Percentiles rank a stretch among this genome's conserved stretches.
These are phyloP conservation scores for Gomphus sp. DNA, from an alignment of 1,284 basidiomycete genomes.

Conservation along the genomic window DNA sequence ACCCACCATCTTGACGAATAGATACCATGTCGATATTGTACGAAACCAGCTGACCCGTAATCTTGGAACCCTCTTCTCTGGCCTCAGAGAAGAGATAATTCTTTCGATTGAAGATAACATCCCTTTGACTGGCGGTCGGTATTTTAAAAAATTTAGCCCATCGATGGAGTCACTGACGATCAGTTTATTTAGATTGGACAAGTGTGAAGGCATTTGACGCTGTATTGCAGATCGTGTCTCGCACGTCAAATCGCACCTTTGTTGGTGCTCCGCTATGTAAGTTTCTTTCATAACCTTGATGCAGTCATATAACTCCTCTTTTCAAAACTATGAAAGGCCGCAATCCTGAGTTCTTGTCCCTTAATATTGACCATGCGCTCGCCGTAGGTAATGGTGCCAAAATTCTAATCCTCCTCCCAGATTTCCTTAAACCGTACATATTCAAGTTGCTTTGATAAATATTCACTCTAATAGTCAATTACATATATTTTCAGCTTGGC, in stretches of 20 bases:
- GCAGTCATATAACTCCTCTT: background rate
- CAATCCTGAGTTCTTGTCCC: conserved; percentile 27
- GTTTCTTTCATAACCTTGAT: conserved; percentile 5
- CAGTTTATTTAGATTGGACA: conserved; percentile 28
- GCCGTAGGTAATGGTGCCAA: conserved; percentile 20
- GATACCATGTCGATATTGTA: conserved; percentile 17
- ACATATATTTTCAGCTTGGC: conserved; percentile 16
- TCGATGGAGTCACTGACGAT: background rate
- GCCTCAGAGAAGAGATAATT: conserved; percentile 19
- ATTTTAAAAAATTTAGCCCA: conserved; percentile 16
- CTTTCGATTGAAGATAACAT: conserved; percentile 17
- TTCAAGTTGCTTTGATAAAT: background rate
- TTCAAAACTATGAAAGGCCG: conserved; percentile 24
- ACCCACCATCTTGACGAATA: conserved; percentile 11
- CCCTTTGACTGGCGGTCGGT: conserved; percentile 14
- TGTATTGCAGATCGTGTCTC: conserved; percentile 29
- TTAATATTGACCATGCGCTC: conserved; percentile 26
- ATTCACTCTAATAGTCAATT: background rate
- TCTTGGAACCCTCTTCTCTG: conserved; percentile 16
- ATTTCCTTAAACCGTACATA: conserved; percentile 29
- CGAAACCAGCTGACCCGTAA: conserved; percentile 18
- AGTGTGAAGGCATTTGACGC: conserved; percentile 22
- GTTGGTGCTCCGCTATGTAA: conserved; percentile 32
- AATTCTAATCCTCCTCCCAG: conserved; percentile 27
- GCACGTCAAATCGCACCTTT: conserved; percentile 31